Evolutionary conservation across 805 yeast species (phyloP).

Genomic region (Spathaspora girioi): DNA sequence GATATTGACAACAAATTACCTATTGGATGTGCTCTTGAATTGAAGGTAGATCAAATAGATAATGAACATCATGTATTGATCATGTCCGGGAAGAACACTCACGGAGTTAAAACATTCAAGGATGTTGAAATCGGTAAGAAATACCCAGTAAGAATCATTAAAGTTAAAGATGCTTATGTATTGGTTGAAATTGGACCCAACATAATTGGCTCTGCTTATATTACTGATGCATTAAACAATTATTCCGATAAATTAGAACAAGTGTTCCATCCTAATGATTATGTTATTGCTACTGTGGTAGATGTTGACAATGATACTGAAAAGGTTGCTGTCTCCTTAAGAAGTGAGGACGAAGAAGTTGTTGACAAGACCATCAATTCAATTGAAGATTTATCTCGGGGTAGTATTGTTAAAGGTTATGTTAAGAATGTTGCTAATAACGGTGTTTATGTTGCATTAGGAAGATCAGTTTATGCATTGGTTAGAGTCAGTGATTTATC

Average conservation of each 20-base stretch:
- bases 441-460: conserved; percentile 76
- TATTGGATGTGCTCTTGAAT: conserved; percentile 65
- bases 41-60: conserved; percentile 53
- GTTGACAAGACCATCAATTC: conserved; percentile 48
- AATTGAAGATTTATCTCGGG: conserved; percentile 55
- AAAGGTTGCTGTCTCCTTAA: conserved; percentile 61
- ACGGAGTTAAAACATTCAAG: conserved; percentile 32
- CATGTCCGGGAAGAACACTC: conserved; percentile 47
- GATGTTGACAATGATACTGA: conserved; percentile 45
- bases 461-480: conserved; percentile 68
- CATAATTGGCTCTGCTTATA: conserved; percentile 60
- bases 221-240: conserved; percentile 76
- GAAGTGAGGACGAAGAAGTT: conserved; percentile 45
- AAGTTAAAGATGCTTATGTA: conserved; percentile 56
- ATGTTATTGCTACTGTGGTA: conserved; percentile 54
- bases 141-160: conserved; percentile 60
- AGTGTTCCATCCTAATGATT: conserved; percentile 47
- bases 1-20: conserved; percentile 60
- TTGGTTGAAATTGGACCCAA: conserved; percentile 66
- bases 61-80: conserved; percentile 47
- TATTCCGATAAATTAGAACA: conserved; percentile 52
- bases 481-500: conserved; percentile 79
- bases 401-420: conserved; percentile 78
- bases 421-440: conserved; percentile 69
- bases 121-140: conserved; percentile 54